Base-by-base conservation (phyloP, 1,139 yeast species). In the Sugiyamaella grinbergsii region DNA sequence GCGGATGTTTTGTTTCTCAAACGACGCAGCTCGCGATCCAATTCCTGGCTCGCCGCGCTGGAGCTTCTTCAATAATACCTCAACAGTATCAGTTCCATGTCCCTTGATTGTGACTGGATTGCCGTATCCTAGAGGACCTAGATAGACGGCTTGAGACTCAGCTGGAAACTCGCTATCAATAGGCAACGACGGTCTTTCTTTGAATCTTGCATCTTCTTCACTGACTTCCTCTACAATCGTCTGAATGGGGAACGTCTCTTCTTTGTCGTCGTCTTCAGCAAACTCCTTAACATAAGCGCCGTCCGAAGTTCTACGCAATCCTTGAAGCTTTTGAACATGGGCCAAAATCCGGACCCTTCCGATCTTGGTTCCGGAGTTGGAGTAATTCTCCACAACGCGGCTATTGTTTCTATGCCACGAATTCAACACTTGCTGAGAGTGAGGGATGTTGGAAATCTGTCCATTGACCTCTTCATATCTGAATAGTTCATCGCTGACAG, bases 41-140 rank as follows among this genome's bases (percentile, higher is more conserved):
- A 68, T 56, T 26, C 60, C 49, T 4, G 67, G 60, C 43, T 66
- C 70, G 5, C 64, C 60, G 20, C 64, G 58, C 5, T 58, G 56
- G 7, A 65, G 54, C 23, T 60, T 59, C 42, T 54, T 51, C 7
- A 63, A 59, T 51, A 63, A 59, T n/a, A 72, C 64, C 28, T 65
- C 66, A 34, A 70, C 62, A 41, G 58, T 59, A 22, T 63, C 62
- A 38, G 79, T 74, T 56, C 81, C 78, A 48, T 66, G 61, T 0
- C 88, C 95, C 47, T 77, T 81, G 45, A 93, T 79, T 20, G 76
- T 76, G 11, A 94, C 91, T 47, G 95, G 85, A 23, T 89, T 79
- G 45, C 98, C 98, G 65, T 88, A 93, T 2, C 91, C 95, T 70
- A 82, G 82, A 34, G 85, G 90, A 36, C 98, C 96, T 55, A 93